These are phyloP conservation scores for Blastocystis sp. DNA, from an alignment of 352 stramenopile genomes.

Conservation along the genomic window DNA sequence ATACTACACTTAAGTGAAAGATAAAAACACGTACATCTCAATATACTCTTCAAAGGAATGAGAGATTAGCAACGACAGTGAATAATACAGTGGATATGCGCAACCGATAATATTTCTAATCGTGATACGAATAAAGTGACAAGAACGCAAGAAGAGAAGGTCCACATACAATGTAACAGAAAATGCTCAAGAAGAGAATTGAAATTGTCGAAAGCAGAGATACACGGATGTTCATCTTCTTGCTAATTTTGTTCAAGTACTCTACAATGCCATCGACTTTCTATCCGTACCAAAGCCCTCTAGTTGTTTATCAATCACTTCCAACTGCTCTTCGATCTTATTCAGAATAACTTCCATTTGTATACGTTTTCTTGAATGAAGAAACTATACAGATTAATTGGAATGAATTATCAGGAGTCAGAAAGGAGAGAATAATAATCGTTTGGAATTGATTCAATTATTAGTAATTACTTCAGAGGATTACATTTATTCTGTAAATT, in stretches of 20 bases:
- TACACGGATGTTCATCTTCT: conserved; percentile 34
- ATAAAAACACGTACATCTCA: background rate
- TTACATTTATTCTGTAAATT: background rate
- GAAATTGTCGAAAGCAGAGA: conserved; percentile 31
- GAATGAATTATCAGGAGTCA: background rate
- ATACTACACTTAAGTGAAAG: background rate
- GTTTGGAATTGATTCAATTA: background rate
- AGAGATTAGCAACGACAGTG: background rate
- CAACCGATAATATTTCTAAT: conserved; percentile 10
- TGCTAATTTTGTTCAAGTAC: conserved; percentile 13
- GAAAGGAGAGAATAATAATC: background rate
- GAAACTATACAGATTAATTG: background rate
- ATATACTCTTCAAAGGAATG: conserved; percentile 35
- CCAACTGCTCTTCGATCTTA: conserved; percentile 41
- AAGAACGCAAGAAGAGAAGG: conserved; percentile 39
- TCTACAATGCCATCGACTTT: background rate
- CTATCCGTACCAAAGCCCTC: background rate
- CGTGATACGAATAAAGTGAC: background rate
- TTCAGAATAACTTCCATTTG: conserved; percentile 36
- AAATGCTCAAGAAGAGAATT: background rate
- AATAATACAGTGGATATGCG: conserved; percentile 20
- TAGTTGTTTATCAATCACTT: conserved; percentile 23
- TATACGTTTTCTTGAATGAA: background rate
- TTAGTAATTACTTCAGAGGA: background rate
- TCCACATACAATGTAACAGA: conserved; percentile 30